Percentiles rank a stretch among this genome's conserved stretches.
Conservation (phyloP, 2,329 filamentous ascomycete genomes). For the Xylaria multiplex region DNA sequence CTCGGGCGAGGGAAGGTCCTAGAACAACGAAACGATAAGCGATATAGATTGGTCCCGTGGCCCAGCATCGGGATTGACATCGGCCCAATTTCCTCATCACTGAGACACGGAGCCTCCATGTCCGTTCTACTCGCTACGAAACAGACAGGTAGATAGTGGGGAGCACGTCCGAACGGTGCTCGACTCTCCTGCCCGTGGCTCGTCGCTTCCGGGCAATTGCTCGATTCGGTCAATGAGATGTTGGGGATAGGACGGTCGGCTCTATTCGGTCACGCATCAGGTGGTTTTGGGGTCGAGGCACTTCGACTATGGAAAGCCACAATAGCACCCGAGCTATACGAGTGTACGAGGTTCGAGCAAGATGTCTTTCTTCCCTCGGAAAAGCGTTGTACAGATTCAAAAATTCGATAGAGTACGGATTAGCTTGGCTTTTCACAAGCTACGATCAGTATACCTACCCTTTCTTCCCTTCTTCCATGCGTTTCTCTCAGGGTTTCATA, state of each 20-base stretch:
- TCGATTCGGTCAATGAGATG: slow-evolving; percentile 23
- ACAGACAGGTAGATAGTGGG: background rate
- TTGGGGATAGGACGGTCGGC: slow-evolving; percentile 1
- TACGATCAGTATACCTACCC: background rate
- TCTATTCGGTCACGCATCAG: slow-evolving; percentile 8
- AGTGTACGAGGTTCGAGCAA: slow-evolving; percentile 2
- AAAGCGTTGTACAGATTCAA: background rate
- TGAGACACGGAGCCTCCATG: slow-evolving; percentile 25
- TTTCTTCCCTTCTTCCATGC: background rate
- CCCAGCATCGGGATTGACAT: background rate
- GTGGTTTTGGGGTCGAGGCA: slow-evolving; percentile 19
- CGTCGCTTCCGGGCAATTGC: background rate
- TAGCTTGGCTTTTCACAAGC: slow-evolving; percentile 7
- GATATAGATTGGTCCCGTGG: slow-evolving; percentile 1
- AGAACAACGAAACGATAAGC: slow-evolving; percentile 14
- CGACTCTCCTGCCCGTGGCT: background rate
- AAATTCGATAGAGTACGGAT: background rate
- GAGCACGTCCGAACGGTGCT: slow-evolving; percentile 10
- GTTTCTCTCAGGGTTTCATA: slow-evolving; percentile 15
- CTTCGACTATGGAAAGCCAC: slow-evolving; percentile 19
- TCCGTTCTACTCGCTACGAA: slow-evolving; percentile 13
- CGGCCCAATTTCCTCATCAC: slow-evolving; percentile 3
- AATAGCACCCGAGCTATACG: background rate
- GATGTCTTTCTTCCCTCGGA: background rate
- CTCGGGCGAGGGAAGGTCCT: slow-evolving; percentile 1